These are phyloP conservation scores for Chaetomium sp. DNA, from an alignment of 2,329 filamentous ascomycete genomes.

Conservation along the genomic window DNA sequence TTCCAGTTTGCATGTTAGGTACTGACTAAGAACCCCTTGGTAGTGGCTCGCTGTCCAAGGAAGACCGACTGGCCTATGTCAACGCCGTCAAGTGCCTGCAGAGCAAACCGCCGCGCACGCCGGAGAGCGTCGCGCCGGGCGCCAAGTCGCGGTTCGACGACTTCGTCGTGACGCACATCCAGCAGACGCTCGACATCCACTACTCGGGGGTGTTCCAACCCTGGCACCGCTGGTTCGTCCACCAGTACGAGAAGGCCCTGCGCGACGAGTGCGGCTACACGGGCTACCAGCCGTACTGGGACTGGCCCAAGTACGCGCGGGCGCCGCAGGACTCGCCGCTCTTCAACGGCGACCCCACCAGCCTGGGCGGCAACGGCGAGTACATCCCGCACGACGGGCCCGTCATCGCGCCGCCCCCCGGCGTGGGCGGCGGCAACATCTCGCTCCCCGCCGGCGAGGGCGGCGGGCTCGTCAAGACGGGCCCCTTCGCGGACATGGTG, in stretches of 20 bases:
- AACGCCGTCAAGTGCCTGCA: slow-evolving; percentile 30
- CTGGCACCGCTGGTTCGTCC: slow-evolving; percentile 40
- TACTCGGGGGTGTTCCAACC: slow-evolving; percentile 40
- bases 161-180: slow-evolving; percentile 53
- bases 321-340: slow-evolving; percentile 51
- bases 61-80: slow-evolving; percentile 26
- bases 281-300: slow-evolving; percentile 51
- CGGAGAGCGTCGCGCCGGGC: slow-evolving; percentile 43
- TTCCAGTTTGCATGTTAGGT: background rate
- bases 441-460: slow-evolving; percentile 52
- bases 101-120: slow-evolving; percentile 22
- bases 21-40: slow-evolving; percentile 39
- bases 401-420: slow-evolving; percentile 36
- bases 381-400: slow-evolving; percentile 40
- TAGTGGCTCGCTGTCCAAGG: slow-evolving; percentile 28
- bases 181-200: slow-evolving; percentile 50
- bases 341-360: slow-evolving; percentile 54
- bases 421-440: slow-evolving; percentile 34
- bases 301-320: slow-evolving; percentile 51
- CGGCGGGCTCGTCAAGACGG: slow-evolving; percentile 55
- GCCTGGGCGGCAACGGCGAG: slow-evolving; percentile 50
- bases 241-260: slow-evolving; percentile 39
- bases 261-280: slow-evolving; percentile 42
- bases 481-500: slow-evolving; percentile 39
- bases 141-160: slow-evolving; percentile 53